phyloP scores from a whole-genome alignment of 345 rosid genomes.

The Adansonia digitata region DNA sequence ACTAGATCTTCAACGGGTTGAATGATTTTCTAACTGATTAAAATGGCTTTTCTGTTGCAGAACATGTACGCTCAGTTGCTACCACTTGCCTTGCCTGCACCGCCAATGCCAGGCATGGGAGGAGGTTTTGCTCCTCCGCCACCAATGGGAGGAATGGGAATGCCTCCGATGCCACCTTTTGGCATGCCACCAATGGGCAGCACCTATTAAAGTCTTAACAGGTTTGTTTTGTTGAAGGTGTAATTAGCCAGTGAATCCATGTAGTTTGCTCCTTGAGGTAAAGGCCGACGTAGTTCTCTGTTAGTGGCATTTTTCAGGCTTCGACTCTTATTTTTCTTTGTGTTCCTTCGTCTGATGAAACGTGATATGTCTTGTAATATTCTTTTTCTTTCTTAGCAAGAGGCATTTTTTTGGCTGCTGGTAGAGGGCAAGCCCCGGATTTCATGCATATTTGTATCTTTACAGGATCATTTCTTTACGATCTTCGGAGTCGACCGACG shows the following conservation, averaged over 20 bases:
- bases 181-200: conserved; percentile 72
- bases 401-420: conserved; percentile 33
- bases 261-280: too few relatives aligned
- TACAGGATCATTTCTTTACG: conserved; percentile 21
- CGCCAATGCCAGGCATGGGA: conserved; percentile 65
- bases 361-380: conserved; percentile 39
- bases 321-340: not conserved
- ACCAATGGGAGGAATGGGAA: conserved; percentile 59
- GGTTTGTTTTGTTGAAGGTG: not conserved
- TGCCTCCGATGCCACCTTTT: conserved; percentile 68
- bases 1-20: not conserved
- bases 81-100: conserved; percentile 79
- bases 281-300: conserved; percentile 9
- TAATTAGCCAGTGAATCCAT: too few relatives aligned
- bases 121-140: conserved; percentile 39
- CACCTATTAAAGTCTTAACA: conserved; percentile 29
- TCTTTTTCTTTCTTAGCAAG: conserved; percentile 25
- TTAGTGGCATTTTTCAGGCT: conserved; percentile 21
- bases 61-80: conserved; percentile 70
- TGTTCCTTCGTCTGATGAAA: conserved; percentile 18
- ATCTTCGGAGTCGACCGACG: not conserved
- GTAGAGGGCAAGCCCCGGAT: conserved; percentile 28
- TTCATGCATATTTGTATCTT: conserved; percentile 22
- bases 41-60: conserved; percentile 25
- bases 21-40: conserved; percentile 5